These are phyloP conservation scores for Curvularia sp. DNA, from an alignment of 2,329 filamentous ascomycete genomes.

Conservation along the genomic window DNA sequence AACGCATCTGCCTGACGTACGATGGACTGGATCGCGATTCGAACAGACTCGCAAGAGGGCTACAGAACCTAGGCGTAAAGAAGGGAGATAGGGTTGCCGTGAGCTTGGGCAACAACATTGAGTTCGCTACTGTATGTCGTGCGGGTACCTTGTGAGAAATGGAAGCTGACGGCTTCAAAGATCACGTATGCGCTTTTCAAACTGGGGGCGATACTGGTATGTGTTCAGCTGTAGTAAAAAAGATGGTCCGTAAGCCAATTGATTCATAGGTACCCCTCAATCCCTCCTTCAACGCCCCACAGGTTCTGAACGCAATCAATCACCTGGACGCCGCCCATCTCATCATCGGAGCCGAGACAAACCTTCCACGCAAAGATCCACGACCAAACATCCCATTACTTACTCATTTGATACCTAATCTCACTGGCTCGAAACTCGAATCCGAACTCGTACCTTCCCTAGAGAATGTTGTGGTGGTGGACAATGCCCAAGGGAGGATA, in stretches of 20 bases:
- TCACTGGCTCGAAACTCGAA: conserved; percentile 54
- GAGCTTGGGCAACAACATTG: conserved; percentile 82
- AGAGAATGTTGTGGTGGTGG: conserved; percentile 73
- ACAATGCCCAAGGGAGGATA: conserved; percentile 71
- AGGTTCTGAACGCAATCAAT: conserved; percentile 78
- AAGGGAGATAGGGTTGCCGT: conserved; percentile 88
- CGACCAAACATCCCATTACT: conserved; percentile 66
- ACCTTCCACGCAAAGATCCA: conserved; percentile 71
- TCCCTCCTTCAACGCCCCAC: conserved; percentile 80
- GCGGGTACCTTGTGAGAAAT: not conserved
- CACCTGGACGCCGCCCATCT: conserved; percentile 78
- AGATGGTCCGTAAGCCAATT: not conserved
- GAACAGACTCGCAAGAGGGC: conserved; percentile 74
- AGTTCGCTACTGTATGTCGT: conserved; percentile 73
- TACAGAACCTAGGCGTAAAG: conserved; percentile 72
- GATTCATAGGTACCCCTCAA: conserved; percentile 78
- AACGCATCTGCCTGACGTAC: conserved; percentile 74
- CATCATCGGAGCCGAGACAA: conserved; percentile 86
- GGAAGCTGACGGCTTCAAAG: conserved; percentile 39
- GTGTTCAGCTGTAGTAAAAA: conserved; percentile 11
- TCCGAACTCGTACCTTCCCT: conserved; percentile 72
- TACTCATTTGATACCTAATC: conserved; percentile 59
- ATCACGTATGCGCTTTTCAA: conserved; percentile 89
- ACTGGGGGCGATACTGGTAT: conserved; percentile 83
- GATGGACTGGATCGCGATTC: conserved; percentile 75